Conservation (phyloP, 805 yeast species). For the Starmera amethionina region DNA sequence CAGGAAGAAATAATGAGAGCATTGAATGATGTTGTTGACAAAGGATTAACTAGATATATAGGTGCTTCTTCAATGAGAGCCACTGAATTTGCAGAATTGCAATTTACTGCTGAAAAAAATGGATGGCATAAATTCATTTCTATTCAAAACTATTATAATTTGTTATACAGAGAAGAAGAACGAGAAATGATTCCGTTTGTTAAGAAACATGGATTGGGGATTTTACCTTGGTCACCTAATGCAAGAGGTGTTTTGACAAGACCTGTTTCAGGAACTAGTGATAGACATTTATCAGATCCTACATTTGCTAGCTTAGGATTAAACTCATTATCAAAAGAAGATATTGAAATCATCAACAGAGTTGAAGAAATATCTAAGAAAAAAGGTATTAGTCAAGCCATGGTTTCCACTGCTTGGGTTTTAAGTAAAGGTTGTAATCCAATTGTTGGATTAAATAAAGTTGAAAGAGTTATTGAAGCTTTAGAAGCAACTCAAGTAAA, state of each 20-base stretch:
- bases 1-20: slow-evolving; percentile 46
- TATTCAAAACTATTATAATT: slow-evolving; percentile 49
- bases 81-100: slow-evolving; percentile 42
- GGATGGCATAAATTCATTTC: slow-evolving; percentile 50
- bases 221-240: slow-evolving; percentile 51
- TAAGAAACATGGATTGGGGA: slow-evolving; percentile 35
- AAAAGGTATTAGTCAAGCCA: slow-evolving; percentile 40
- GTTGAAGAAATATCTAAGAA: slow-evolving; percentile 42
- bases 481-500: slow-evolving; percentile 20
- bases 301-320: slow-evolving; percentile 4
- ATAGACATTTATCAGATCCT: slow-evolving; percentile 2
- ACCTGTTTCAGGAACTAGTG: slow-evolving; percentile 20
- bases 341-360: slow-evolving; percentile 29
- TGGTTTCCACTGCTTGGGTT: slow-evolving; percentile 40
- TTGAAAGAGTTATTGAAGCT: slow-evolving; percentile 41
- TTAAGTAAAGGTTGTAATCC: slow-evolving; percentile 38
- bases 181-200: slow-evolving; percentile 48
- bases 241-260: slow-evolving; percentile 45
- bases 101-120: slow-evolving; percentile 42
- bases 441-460: slow-evolving; percentile 39
- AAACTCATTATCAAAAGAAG: slow-evolving; percentile 8
- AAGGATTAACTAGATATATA: slow-evolving; percentile 41
- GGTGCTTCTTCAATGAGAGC: slow-evolving; percentile 57
- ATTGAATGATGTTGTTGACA: slow-evolving; percentile 37
- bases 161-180: slow-evolving; percentile 51